Evolutionary conservation across 306 rosid species (phyloP).

Genomic region (Trifolium fragiferum): DNA sequence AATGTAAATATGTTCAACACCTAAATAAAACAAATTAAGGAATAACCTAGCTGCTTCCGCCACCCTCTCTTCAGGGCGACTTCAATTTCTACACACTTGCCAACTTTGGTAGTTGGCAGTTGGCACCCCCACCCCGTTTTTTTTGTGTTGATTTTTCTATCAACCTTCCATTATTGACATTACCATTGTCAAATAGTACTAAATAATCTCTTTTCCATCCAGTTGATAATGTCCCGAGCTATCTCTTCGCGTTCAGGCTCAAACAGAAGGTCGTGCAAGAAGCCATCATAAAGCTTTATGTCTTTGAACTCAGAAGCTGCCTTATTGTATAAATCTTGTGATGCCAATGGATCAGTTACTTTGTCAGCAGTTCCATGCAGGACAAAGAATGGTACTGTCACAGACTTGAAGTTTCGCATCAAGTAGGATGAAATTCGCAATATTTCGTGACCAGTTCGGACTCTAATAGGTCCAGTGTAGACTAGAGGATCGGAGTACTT

Average conservation of each 20-base stretch:
- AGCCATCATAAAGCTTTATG: slow-evolving; percentile 92
- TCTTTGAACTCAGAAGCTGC: slow-evolving; percentile 83
- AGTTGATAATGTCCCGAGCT: slow-evolving; percentile 77
- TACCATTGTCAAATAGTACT: slow-evolving; percentile 38
- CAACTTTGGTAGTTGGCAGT: slow-evolving; percentile 32
- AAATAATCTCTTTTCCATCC: slow-evolving; percentile 78
- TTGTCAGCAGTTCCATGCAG: slow-evolving; percentile 97
- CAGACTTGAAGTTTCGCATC: slow-evolving; percentile 68
- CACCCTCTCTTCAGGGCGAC: slow-evolving; percentile 40
- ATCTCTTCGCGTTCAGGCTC: slow-evolving; percentile 95
- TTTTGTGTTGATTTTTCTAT: neutral
- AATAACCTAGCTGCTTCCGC: slow-evolving; percentile 46
- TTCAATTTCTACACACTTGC: slow-evolving; percentile 28
- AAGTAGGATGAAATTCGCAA: slow-evolving; percentile 78
- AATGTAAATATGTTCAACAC: neutral
- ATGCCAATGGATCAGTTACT: slow-evolving; percentile 94
- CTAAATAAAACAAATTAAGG: slow-evolving; percentile 28
- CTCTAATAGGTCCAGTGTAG: slow-evolving; percentile 95
- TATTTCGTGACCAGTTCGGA: slow-evolving; percentile 96
- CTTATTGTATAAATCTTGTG: slow-evolving; percentile 77
- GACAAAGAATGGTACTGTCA: slow-evolving; percentile 91
- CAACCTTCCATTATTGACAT: slow-evolving; percentile 22
- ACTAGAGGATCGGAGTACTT: slow-evolving; percentile 97
- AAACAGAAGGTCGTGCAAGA: slow-evolving; percentile 89
- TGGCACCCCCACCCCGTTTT: neutral